These are phyloP conservation scores for Aphanocladium album DNA, from an alignment of 2,329 filamentous ascomycete genomes.

Conservation along the genomic window DNA sequence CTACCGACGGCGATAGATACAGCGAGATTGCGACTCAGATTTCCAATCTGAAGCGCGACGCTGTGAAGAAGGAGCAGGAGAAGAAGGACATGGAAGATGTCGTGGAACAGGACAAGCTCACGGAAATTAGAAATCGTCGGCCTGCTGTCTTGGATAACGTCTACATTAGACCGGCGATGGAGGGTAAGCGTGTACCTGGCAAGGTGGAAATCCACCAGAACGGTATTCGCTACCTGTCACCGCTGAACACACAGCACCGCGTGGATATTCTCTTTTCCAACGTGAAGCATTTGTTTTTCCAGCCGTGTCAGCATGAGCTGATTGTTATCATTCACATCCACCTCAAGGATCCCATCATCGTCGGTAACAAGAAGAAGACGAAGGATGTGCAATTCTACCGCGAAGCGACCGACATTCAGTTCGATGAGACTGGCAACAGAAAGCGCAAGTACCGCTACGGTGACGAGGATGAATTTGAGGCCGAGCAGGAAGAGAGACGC, in stretches of 20 bases:
- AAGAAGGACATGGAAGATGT: slow-evolving; percentile 99
- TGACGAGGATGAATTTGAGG: slow-evolving; percentile 97
- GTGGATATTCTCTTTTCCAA: slow-evolving; percentile 97
- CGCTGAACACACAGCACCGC: slow-evolving; percentile 71
- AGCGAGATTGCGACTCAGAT: slow-evolving; percentile 90
- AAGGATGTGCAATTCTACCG: slow-evolving; percentile 98
- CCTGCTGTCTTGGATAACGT: slow-evolving; percentile 89
- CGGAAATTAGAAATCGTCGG: slow-evolving; percentile 90
- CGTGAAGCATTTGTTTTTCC: slow-evolving; percentile 97
- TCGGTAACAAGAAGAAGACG: slow-evolving; percentile 96
- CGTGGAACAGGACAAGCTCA: slow-evolving; percentile 94
- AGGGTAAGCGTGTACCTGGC: slow-evolving; percentile 93
- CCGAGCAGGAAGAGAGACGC: slow-evolving; percentile 92
- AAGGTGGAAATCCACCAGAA: slow-evolving; percentile 98
- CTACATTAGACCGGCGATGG: slow-evolving; percentile 90
- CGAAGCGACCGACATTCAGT: slow-evolving; percentile 96
- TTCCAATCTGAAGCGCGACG: slow-evolving; percentile 91
- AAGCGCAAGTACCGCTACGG: slow-evolving; percentile 97
- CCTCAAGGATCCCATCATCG: slow-evolving; percentile 94
- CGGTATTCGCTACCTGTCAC: slow-evolving; percentile 89
- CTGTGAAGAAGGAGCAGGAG: slow-evolving; percentile 88
- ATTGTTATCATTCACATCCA: slow-evolving; percentile 98
- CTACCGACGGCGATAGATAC: slow-evolving; percentile 81
- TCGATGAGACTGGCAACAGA: slow-evolving; percentile 96
- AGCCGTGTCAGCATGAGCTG: slow-evolving; percentile 91